Evolutionary conservation across 148 eudicot species (phyloP), one percentile per base, ranked within the genome.

Genomic region (Vaccinium darrowii): DNA sequence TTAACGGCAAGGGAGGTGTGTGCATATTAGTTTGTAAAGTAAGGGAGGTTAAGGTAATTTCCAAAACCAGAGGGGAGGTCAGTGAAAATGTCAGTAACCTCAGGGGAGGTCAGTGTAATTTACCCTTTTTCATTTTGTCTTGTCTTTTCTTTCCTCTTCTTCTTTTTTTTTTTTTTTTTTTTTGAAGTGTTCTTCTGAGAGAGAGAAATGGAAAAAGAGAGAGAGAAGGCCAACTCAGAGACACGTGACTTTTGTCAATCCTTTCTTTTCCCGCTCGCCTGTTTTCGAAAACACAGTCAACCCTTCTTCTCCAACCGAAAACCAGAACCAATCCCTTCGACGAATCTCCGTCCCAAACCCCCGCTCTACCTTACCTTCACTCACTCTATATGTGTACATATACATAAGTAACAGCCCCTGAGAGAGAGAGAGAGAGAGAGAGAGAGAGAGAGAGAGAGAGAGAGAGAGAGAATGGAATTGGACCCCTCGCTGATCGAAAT

Each of bases 381-480:
- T 73, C 49, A 15, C 58, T 49, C 74, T n/a, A 10, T 39, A 67
- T 69, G 16, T 23, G 16, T 3, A 69, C 39, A 27, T 27, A 13
- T 27, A 69, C 23, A 18, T 23, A 33, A 33, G 54, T 30, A 30
- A 30, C 30, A 30, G 30, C 30, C 30, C 30, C 30, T 30, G 1
- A 69, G 77, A 67, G 83, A 84, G 60, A 39, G 65, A 71, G 18
- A 76, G 56, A 76, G 54, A 52, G 54, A 76, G 52, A 76, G 79
- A 30, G 54, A 49, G 56, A 49, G 16, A 57, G 67, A 21, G 73
- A 81, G 74, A 21, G 50, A 79, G 56, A 78, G 60, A 80, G 56
- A 60, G 82, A 69, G 83, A 84, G 54, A 43, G 67, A 72, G 11
- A 78, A 90, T 91, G 93, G 89, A 91, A 33, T 71, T 89, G 47